Base-by-base conservation (phyloP, 164 flowering plant species). In the Pachysandra terminalis region DNA sequence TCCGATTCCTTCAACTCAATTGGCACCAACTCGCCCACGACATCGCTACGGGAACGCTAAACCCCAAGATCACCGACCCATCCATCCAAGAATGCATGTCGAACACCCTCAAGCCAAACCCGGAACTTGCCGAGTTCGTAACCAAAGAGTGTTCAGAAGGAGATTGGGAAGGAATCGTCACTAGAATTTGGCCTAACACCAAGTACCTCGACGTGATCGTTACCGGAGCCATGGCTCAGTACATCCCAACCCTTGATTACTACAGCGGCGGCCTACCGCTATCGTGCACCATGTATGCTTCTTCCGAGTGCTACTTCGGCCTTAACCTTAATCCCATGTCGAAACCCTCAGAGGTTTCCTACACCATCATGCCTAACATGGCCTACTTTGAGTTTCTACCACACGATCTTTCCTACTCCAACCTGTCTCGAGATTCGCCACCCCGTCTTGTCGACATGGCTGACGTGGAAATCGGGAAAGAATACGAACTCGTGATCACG, bases 301-400 rank as follows among this genome's bases (percentile, higher is more conserved):
- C 84, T 9, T 78, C 81, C 24, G 81, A 78, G 78, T 75, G 81
- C 69, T 81, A 77, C 60, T 81, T 81, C 24, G 85, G 85, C 12
- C 77, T 81, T 37, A 81, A 81, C 40, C 81, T 81, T 10, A 75
- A 66, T 60, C 85, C 85, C 45, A 74, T 81, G 75, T 72, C 68
- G 58, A 64, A 73, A 66, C 85, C 85, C 3, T 51, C 77, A 8
- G 81, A 81, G 14, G 81, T 79, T 8, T 64, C 76, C 57, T 81
- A 81, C 78, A 81, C 85, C 56, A 77, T 81, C 64, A 75, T 81
- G 79, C 85, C 85, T 17, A 81, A 77, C 79, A 81, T 81, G 85
- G 82, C 66, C 66, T 81, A 77, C 65, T 81, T 79, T 65, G 85
- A 81, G 70, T 81, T 81, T 74, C 27, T 79, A 0, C 82, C 82